Percentiles rank a stretch among this genome's conserved stretches.
Evolutionary conservation across 2,329 filamentous ascomycete genomes (phyloP).

Genomic region (Chaetoscypha palmicola): DNA sequence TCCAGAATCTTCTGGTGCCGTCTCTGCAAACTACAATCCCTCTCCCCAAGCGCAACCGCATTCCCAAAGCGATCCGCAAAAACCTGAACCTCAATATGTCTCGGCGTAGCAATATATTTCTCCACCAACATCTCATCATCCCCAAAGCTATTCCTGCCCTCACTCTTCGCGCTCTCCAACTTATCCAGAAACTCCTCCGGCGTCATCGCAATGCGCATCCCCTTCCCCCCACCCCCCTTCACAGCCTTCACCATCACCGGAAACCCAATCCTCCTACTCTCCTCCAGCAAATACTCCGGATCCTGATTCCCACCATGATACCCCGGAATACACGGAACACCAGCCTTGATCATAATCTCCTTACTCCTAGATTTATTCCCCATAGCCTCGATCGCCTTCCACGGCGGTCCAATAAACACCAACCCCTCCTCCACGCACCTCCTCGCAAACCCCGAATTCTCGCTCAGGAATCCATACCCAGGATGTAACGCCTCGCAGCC

Average conservation of each 20-base stretch:
- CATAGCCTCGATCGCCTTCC: constrained; percentile 78
- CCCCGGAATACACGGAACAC: constrained; percentile 91
- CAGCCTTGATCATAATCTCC: constrained; percentile 93
- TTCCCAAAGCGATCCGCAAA: constrained; percentile 77
- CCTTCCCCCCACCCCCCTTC: constrained; percentile 76
- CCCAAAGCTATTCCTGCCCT: constrained; percentile 74
- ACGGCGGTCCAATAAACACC: constrained; percentile 88
- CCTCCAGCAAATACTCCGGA: constrained; percentile 48
- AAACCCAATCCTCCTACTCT: constrained; percentile 65
- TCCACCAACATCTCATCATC: constrained; percentile 82
- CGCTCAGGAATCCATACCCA: constrained; percentile 91
- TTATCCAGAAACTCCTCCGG: constrained; percentile 64
- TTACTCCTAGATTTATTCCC: constrained; percentile 90
- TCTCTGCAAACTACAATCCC: constrained; percentile 82
- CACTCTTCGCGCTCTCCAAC: constrained; percentile 64
- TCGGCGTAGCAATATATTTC: constrained; percentile 68
- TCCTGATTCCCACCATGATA: constrained; percentile 88
- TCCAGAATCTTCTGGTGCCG: constrained; percentile 88
- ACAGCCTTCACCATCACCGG: constrained; percentile 76
- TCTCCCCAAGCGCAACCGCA: constrained; percentile 76
- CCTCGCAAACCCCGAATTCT: constrained; percentile 85
- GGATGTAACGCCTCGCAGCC: constrained; percentile 90
- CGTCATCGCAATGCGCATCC: constrained; percentile 66
- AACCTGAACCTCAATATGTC: constrained; percentile 86
- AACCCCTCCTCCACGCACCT: constrained; percentile 85